These are phyloP conservation scores for Saccharomycopsis selenospora DNA, from an alignment of 805 yeast genomes.

Conservation along the genomic window DNA sequence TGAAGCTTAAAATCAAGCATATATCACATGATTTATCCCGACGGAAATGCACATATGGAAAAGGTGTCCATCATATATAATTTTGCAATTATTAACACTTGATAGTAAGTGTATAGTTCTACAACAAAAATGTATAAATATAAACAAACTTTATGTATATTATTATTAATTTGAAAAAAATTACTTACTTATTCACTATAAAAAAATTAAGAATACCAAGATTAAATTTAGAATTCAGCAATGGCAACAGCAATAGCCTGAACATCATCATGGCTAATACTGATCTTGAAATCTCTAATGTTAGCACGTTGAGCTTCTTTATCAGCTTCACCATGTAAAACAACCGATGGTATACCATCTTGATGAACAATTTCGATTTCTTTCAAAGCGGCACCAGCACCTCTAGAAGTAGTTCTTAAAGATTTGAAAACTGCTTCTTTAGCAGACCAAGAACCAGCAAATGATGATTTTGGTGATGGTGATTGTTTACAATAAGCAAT, in stretches of 20 bases:
- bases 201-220: too few relatives aligned
- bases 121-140: too few relatives aligned
- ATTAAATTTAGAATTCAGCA: constrained; percentile 27
- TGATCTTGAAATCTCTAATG: constrained; percentile 65
- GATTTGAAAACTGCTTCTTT: constrained; percentile 99
- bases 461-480: constrained; percentile 78
- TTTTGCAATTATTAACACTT: too few relatives aligned
- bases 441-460: constrained; percentile 98
- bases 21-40: too few relatives aligned
- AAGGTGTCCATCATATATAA: too few relatives aligned
- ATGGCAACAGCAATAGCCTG: constrained; percentile 98
- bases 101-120: too few relatives aligned
- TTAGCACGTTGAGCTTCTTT: constrained; percentile 66
- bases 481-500: constrained; percentile 69
- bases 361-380: constrained; percentile 83
- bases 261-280: constrained; percentile 93
- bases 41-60: too few relatives aligned
- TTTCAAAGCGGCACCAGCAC: constrained; percentile 90
- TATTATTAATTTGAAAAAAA: too few relatives aligned
- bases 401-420: constrained; percentile 77
- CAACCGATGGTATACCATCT: constrained; percentile 75
- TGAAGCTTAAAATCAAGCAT: too few relatives aligned
- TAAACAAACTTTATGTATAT: too few relatives aligned
- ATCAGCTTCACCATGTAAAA: constrained; percentile 68
- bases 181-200: too few relatives aligned